phyloP scores from a whole-genome alignment of 768 basidiomycete species.

The Mycena floridula region DNA sequence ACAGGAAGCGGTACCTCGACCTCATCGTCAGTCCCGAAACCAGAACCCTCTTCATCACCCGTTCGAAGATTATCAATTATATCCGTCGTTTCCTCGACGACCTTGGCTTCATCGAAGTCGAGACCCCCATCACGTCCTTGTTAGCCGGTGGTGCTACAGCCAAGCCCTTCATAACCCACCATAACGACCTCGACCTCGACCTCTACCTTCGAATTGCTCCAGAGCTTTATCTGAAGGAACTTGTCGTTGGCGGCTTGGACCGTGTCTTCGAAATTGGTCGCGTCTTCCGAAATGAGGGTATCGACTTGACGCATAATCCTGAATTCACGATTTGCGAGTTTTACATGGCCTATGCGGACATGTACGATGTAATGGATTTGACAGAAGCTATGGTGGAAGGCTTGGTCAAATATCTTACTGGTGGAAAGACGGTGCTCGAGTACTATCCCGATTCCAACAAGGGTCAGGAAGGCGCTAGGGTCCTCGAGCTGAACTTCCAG shows the following conservation, averaged over 20 bases:
- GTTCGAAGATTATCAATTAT: conserved; percentile 88
- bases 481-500: conserved; percentile 78
- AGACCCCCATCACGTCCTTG: conserved; percentile 97
- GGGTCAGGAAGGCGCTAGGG: conserved; percentile 53
- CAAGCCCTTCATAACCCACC: conserved; percentile 98
- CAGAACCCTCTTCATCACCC: conserved; percentile 85
- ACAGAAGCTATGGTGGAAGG: conserved; percentile 90
- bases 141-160: conserved; percentile 97
- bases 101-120: conserved; percentile 96
- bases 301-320: conserved; percentile 98
- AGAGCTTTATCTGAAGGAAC: conserved; percentile 96
- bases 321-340: conserved; percentile 99
- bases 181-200: conserved; percentile 96
- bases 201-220: conserved; percentile 96
- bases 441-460: conserved; percentile 96
- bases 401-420: conserved; percentile 80
- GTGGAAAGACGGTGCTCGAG: conserved; percentile 69
- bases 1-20: conserved; percentile 98
- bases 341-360: conserved; percentile 99
- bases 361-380: conserved; percentile 97
- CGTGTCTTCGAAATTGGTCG: conserved; percentile 98
- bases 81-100: conserved; percentile 84
- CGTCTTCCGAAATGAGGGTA: conserved; percentile 97
- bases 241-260: conserved; percentile 94
- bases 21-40: conserved; percentile 91